A percentile compares a stretch with the other conserved stretches of the same genome.
Evolutionary conservation across 2,329 filamentous ascomycete species (phyloP).

Genomic region (Curvularia sp.): DNA sequence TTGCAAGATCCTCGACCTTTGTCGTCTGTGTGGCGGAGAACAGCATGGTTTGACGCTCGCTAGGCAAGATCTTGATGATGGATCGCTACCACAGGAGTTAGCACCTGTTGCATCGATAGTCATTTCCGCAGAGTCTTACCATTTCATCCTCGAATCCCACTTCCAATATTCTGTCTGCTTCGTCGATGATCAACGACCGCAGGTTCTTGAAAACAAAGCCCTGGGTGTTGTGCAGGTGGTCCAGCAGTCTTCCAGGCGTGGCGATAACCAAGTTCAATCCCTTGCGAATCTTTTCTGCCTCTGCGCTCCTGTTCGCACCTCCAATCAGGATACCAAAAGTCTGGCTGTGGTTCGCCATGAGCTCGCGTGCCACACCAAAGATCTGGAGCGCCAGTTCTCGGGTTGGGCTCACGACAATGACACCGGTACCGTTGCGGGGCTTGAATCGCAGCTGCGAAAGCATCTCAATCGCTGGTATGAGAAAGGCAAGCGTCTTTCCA

Average conservation of each 20-base stretch:
- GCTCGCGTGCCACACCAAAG: constrained; percentile 90
- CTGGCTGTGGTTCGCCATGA: constrained; percentile 92
- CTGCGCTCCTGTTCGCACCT: constrained; percentile 86
- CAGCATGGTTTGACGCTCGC: constrained; percentile 93
- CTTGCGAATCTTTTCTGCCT: constrained; percentile 92
- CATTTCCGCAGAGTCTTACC: constrained; percentile 39
- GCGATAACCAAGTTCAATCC: constrained; percentile 95
- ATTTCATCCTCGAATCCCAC: constrained; percentile 99
- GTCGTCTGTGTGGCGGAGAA: constrained; percentile 99
- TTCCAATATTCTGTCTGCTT: constrained; percentile 95
- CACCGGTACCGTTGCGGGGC: constrained; percentile 83
- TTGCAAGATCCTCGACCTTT: constrained; percentile 94
- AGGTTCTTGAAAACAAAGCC: constrained; percentile 92
- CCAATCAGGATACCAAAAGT: constrained; percentile 97
- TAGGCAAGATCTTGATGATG: constrained; percentile 84
- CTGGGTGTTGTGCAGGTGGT: constrained; percentile 91
- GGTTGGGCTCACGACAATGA: constrained; percentile 76
- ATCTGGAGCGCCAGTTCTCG: constrained; percentile 49
- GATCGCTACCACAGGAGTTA: constrained; percentile 59
- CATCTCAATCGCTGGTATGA: constrained; percentile 95
- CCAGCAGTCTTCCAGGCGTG: constrained; percentile 88
- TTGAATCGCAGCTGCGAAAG: constrained; percentile 90
- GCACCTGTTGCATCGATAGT: neutral
- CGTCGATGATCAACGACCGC: constrained; percentile 91
- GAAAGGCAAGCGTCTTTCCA: constrained; percentile 93